Evolutionary conservation across 2,329 filamentous ascomycete genomes (phyloP).

Genomic region (Botrytis hyacinthi): DNA sequence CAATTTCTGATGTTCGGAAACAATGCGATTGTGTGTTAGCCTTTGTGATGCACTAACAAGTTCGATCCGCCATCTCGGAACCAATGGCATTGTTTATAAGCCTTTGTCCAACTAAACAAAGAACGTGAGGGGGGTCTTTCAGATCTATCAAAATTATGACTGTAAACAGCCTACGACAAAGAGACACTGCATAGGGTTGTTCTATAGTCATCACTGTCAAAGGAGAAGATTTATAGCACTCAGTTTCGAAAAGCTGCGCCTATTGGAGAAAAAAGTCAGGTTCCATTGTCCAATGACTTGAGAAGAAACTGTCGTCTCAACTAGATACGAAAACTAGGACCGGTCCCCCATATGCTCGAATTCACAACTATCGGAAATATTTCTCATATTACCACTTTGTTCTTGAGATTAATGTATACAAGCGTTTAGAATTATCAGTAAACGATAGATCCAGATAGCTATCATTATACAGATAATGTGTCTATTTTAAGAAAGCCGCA

Average conservation of each 20-base stretch:
- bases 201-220: background rate
- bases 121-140: background rate
- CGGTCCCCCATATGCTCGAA: background rate
- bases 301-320: background rate
- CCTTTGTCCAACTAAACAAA: background rate
- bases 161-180: background rate
- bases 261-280: background rate
- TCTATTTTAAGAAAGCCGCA: background rate
- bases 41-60: background rate
- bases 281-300: background rate
- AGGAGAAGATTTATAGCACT: background rate
- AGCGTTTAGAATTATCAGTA: background rate
- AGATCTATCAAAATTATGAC: background rate
- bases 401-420: background rate
- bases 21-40: background rate
- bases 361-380: background rate
- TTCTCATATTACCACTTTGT: background rate
- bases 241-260: background rate
- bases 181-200: background rate
- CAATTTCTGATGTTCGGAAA: background rate
- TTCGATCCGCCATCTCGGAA: fast-evolving
- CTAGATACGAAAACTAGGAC: background rate
- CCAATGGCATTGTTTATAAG: background rate
- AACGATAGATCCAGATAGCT: background rate
- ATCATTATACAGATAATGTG: background rate